These are phyloP conservation scores for Paraleonurus japonicus DNA, from an alignment of 257 asterid genomes.

Conservation along the genomic window DNA sequence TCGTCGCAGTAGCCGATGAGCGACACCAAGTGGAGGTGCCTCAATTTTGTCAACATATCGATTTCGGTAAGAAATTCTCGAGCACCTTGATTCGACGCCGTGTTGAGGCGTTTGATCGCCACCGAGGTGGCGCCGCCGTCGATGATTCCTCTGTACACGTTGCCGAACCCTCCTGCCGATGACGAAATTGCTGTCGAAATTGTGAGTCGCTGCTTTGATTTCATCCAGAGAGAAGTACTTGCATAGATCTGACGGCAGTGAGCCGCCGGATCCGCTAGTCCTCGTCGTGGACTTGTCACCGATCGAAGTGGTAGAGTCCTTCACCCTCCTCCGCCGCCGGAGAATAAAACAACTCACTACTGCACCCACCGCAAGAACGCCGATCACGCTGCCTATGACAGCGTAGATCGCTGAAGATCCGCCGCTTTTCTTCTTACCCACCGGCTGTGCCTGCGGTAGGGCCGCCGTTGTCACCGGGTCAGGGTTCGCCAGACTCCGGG, in stretches of 20 bases:
- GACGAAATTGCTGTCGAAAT: neutral
- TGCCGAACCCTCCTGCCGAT: conserved; percentile 2
- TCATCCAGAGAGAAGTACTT: neutral
- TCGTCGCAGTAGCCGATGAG: conserved; percentile 48
- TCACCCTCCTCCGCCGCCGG: conserved; percentile 30
- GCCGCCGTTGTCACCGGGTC: conserved; percentile 30
- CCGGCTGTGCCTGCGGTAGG: neutral
- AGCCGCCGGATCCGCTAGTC: neutral
- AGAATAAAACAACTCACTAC: conserved; percentile 25
- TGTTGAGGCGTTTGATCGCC: neutral
- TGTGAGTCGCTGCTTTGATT: neutral
- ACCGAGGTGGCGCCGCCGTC: neutral
- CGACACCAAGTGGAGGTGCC: conserved; percentile 32
- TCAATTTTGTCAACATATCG: neutral
- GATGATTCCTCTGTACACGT: neutral
- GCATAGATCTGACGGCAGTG: neutral
- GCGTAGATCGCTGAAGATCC: neutral
- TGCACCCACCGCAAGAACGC: conserved; percentile 24
- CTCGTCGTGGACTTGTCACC: conserved; percentile 26
- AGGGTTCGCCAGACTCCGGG: conserved; percentile 44
- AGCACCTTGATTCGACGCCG: conserved; percentile 35
- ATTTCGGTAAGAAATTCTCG: neutral
- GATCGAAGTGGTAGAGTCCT: conserved; percentile 21
- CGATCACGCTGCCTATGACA: conserved; percentile 32
- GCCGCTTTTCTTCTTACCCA: neutral